phyloP scores from a whole-genome alignment of 2,329 filamentous ascomycete species.

The Acephala macrosclerotiorum region DNA sequence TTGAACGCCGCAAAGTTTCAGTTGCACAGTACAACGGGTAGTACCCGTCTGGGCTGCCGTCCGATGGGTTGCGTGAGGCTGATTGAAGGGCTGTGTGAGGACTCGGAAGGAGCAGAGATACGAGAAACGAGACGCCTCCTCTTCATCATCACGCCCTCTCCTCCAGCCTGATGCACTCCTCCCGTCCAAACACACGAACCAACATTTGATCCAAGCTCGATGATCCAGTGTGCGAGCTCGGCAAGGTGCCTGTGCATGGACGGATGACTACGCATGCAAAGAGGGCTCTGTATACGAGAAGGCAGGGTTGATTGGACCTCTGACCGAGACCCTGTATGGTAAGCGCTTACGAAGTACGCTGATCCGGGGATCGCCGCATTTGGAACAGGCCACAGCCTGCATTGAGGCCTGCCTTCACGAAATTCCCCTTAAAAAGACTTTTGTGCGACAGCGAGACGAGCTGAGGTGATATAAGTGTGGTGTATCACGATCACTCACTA shows the following conservation, averaged over 20 bases:
- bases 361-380: conserved; percentile 30
- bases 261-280: neutral
- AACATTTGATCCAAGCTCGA: conserved; percentile 21
- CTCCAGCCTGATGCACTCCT: neutral
- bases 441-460: neutral
- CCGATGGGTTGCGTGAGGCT: conserved; percentile 28
- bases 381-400: conserved; percentile 21
- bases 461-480: conserved; percentile 18
- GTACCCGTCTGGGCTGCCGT: conserved; percentile 2
- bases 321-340: conserved; percentile 21
- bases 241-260: neutral
- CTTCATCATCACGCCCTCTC: neutral
- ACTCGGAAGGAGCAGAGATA: neutral
- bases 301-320: conserved; percentile 18
- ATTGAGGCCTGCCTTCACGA: neutral
- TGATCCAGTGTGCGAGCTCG: conserved; percentile 15
- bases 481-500: neutral
- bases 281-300: conserved; percentile 28
- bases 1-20: neutral
- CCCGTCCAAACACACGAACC: conserved; percentile 8
- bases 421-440: neutral
- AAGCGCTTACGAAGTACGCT: conserved; percentile 32
- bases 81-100: conserved; percentile 12
- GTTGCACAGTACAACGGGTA: neutral
- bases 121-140: conserved; percentile 5